These are phyloP conservation scores for Camelina sativa DNA, from an alignment of 345 rosid species.

Conservation along the genomic window DNA sequence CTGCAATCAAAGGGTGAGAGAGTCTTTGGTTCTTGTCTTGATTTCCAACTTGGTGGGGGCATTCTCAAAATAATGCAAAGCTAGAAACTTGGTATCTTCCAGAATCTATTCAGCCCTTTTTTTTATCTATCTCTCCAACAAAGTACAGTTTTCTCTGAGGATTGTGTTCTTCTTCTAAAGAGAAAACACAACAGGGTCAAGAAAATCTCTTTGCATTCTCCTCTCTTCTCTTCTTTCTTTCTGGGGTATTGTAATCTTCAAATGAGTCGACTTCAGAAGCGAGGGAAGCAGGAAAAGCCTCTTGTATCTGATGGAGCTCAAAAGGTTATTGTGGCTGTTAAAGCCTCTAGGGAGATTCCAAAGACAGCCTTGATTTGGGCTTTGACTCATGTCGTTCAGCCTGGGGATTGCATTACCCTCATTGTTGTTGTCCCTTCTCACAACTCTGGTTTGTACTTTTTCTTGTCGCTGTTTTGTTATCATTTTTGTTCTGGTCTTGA, in stretches of 20 bases:
- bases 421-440: conserved; percentile 91
- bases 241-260: conserved; percentile 23
- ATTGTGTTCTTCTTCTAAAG: neutral
- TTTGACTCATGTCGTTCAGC: conserved; percentile 96
- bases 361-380: conserved; percentile 97
- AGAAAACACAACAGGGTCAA: conserved; percentile 22
- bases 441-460: conserved; percentile 58
- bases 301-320: conserved; percentile 59
- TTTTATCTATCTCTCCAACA: neutral
- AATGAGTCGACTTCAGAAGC: conserved; percentile 67
- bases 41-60: conserved; percentile 50
- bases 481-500: neutral
- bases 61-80: conserved; percentile 29
- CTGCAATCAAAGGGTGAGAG: conserved; percentile 37
- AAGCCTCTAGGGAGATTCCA: conserved; percentile 96
- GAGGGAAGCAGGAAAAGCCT: conserved; percentile 65
- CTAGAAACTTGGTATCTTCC: conserved; percentile 24
- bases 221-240: conserved; percentile 6
- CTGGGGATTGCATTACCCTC: conserved; percentile 93
- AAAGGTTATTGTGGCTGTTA: conserved; percentile 95
- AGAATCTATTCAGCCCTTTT: conserved; percentile 11
- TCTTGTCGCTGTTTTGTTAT: conserved; percentile 15
- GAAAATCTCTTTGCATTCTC: conserved; percentile 19
- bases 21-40: conserved; percentile 51
- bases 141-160: conserved; percentile 21